Conservation (phyloP, 1,284 basidiomycete genomes). For the Microbotryum silenes-acaulis region DNA sequence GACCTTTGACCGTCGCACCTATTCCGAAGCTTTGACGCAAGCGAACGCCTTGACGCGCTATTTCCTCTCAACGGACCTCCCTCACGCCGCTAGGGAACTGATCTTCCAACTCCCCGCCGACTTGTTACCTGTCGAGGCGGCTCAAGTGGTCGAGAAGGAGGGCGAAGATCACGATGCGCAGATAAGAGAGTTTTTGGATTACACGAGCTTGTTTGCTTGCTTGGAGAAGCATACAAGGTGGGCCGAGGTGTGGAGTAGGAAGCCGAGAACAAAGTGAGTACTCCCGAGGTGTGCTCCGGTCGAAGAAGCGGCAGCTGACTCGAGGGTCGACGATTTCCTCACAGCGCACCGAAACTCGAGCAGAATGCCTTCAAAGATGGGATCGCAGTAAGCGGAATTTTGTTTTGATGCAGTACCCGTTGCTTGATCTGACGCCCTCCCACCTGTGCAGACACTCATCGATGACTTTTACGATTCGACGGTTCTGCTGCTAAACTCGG, state of each 20-base stretch:
- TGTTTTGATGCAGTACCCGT: neutral
- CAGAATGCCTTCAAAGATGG: slow-evolving; percentile 14
- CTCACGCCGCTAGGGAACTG: slow-evolving; percentile 60
- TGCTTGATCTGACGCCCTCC: neutral
- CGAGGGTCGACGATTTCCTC: too few relatives aligned
- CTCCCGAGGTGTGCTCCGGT: slow-evolving; percentile 24
- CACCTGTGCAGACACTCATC: slow-evolving; percentile 34
- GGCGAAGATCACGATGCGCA: slow-evolving; percentile 50
- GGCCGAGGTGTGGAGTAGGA: slow-evolving; percentile 42
- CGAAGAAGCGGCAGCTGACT: neutral
- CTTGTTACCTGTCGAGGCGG: slow-evolving; percentile 45
- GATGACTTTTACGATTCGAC: slow-evolving; percentile 42
- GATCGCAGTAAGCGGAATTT: slow-evolving; percentile 1
- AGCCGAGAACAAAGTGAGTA: slow-evolving; percentile 40
- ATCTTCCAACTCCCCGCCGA: slow-evolving; percentile 60
- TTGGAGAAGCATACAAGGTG: slow-evolving; percentile 29
- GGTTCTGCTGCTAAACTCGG: slow-evolving; percentile 43
- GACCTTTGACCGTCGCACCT: slow-evolving; percentile 53
- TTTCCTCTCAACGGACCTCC: slow-evolving; percentile 68
- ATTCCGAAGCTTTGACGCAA: slow-evolving; percentile 69
- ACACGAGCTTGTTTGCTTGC: slow-evolving; percentile 45
- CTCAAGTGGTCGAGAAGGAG: slow-evolving; percentile 39
- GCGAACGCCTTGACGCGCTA: slow-evolving; percentile 77
- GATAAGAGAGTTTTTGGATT: slow-evolving; percentile 37
- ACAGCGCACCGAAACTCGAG: slow-evolving; percentile 16